These are phyloP conservation scores for Jimgerdemannia flammicorona DNA, from an alignment of 192 early-diverging fungal species.

Conservation along the genomic window DNA sequence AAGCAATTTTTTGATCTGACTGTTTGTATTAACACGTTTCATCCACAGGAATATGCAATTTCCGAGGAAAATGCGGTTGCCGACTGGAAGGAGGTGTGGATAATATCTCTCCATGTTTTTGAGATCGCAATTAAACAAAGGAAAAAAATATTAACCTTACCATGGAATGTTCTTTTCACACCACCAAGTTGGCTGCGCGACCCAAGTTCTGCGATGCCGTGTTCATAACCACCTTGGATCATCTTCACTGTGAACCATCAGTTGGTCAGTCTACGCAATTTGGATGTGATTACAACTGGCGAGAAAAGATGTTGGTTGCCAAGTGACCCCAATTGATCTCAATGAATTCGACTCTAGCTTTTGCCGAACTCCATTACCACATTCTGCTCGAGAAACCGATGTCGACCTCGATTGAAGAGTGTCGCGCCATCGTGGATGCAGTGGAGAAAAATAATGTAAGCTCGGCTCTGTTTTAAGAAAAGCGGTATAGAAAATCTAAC, in stretches of 20 bases:
- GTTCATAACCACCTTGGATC: slow-evolving; percentile 47
- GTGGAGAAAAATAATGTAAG: slow-evolving; percentile 35
- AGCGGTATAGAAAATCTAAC: too few species aligned
- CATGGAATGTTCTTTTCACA: too few species aligned
- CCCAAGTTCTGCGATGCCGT: slow-evolving; percentile 47
- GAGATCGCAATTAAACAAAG: too few species aligned
- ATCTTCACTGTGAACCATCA: slow-evolving; percentile 42
- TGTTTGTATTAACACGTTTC: too few species aligned
- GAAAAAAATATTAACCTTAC: too few species aligned
- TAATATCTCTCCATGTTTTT: background rate
- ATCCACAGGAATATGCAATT: slow-evolving; percentile 24
- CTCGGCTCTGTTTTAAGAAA: slow-evolving; percentile 4
- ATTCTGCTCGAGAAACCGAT: slow-evolving; percentile 71
- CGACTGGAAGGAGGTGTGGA: slow-evolving; percentile 31
- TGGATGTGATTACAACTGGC: too few species aligned
- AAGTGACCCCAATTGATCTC: background rate
- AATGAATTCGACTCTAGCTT: slow-evolving; percentile 1
- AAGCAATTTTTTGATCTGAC: background rate
- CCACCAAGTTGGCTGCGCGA: slow-evolving; percentile 9
- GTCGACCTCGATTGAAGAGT: slow-evolving; percentile 47
- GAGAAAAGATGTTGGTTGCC: background rate
- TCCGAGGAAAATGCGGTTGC: slow-evolving; percentile 28
- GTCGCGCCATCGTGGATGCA: slow-evolving; percentile 42
- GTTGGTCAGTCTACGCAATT: slow-evolving; percentile 7
- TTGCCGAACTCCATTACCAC: slow-evolving; percentile 52